A percentile compares a stretch with the other conserved stretches of the same genome.
These are phyloP conservation scores for Crocinoboletus sp. DNA, from an alignment of 1,284 basidiomycete genomes.

Conservation along the genomic window DNA sequence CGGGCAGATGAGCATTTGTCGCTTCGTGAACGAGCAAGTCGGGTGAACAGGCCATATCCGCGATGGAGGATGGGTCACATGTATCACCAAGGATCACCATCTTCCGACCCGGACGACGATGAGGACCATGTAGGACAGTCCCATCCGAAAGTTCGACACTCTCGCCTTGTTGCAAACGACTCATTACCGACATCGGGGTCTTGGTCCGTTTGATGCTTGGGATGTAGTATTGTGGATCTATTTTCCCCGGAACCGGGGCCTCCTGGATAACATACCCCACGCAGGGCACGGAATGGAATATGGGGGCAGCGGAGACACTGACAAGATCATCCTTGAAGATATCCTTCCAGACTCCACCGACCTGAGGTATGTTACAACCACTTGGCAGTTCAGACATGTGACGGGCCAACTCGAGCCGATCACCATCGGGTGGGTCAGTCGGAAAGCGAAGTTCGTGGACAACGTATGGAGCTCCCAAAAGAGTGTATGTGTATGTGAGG, in stretches of 20 bases:
- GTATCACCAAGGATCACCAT: slow-evolving; percentile 81
- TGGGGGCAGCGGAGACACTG: slow-evolving; percentile 80
- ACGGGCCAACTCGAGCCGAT: slow-evolving; percentile 43
- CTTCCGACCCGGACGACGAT: slow-evolving; percentile 63
- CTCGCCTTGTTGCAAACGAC: slow-evolving; percentile 64
- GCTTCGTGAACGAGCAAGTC: slow-evolving; percentile 83
- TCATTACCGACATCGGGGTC: slow-evolving; percentile 70
- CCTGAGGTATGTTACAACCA: slow-evolving; percentile 65
- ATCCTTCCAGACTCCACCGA: slow-evolving; percentile 67
- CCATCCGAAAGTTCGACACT: slow-evolving; percentile 75
- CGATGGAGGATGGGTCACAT: slow-evolving; percentile 66
- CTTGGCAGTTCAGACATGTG: slow-evolving; percentile 54
- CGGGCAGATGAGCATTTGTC: slow-evolving; percentile 87
- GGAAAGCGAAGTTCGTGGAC: slow-evolving; percentile 85
- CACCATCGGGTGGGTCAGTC: slow-evolving; percentile 47
- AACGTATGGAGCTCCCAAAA: slow-evolving; percentile 69
- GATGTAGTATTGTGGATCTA: slow-evolving; percentile 61
- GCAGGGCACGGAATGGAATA: slow-evolving; percentile 78
- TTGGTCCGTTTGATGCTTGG: slow-evolving; percentile 64
- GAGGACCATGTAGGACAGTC: slow-evolving; percentile 70
- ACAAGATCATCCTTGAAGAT: slow-evolving; percentile 59
- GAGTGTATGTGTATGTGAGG: slow-evolving; percentile 67
- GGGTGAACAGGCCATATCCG: slow-evolving; percentile 51
- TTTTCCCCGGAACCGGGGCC: slow-evolving; percentile 70
- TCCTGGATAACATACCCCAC: slow-evolving; percentile 83